phyloP scores from a whole-genome alignment of 140 eudicot genomes.

The Oenanthe javanica region DNA sequence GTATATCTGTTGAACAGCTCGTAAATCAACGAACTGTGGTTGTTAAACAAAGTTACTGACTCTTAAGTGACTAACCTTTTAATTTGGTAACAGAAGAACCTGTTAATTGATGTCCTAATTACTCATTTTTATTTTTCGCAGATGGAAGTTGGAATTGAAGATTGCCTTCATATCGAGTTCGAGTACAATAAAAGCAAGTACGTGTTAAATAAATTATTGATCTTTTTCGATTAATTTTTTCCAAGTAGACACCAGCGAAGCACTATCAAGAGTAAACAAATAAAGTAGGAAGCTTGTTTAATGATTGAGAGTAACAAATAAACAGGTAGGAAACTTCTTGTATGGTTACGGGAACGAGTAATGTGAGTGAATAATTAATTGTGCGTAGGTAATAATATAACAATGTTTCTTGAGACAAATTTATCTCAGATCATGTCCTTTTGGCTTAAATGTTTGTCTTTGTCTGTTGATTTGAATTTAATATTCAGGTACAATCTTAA shows the following conservation, averaged over 20 bases:
- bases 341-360: not conserved
- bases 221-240: not conserved
- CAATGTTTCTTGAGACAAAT: not conserved
- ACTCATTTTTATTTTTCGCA: constrained; percentile 19
- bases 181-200: constrained; percentile 99
- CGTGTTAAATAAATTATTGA: constrained; percentile 18
- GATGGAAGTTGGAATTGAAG: constrained; percentile 99
- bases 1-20: not conserved
- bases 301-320: not conserved
- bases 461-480: constrained; percentile 12
- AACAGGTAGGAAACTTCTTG: too few relatives aligned
- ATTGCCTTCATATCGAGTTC: constrained; percentile 95
- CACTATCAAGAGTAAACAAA: not conserved
- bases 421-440: not conserved
- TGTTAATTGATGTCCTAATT: not conserved
- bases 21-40: not conserved
- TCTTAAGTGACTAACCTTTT: not conserved
- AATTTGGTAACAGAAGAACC: not conserved
- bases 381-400: not conserved
- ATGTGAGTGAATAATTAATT: not conserved
- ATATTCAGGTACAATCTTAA: constrained; percentile 87
- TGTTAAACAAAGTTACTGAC: not conserved
- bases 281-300: not conserved
- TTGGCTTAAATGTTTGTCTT: not conserved
- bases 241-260: not conserved